Base-by-base conservation (phyloP, 768 basidiomycete genomes). In the Bullera alba region DNA sequence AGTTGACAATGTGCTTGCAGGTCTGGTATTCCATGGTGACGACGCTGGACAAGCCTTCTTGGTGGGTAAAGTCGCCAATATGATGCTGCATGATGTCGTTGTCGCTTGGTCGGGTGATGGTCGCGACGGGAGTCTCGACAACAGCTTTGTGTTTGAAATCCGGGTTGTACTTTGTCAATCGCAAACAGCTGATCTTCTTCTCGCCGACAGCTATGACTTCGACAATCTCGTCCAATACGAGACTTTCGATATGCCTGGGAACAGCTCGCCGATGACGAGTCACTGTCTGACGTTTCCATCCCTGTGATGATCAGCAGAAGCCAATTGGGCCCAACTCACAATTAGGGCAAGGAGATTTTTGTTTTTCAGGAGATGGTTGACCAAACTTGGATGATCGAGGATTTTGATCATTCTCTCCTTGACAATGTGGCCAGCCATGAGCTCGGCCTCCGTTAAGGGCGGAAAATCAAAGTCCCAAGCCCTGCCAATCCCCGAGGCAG, bases 91-190 rank as follows among this genome's bases (percentile, higher is more conserved):
- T 7, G 28, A 30, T 12, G 4, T 41, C 39, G 4, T 49, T 27
- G 2, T 41, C 45, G 19, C 37, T 16, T 8, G 27, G 19, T 4
- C 29, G 14, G 28, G 30, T 21, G 25, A 41, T 27, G n/a, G 3
- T 26, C 16, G 15, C 19, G 42, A 16, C 6, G n/a, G 17, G 35
- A 7, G 25, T 30, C 19, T 45, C n/a, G n/a, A n/a, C n/a, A n/a
- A n/a, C n/a, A n/a, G n/a, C n/a, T n/a, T n/a, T n/a, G 22, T 21
- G 8, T 39, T 39, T 28, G 25, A 26, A 44, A 22, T 63, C 57
- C 19, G 63, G 57, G 48, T 63, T 63, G 50, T 56, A 68, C 36
- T 65, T 68, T 5, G 56, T 48, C 39, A 68, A 42, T 2, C 66
- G 56, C 6, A 68, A 41, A 45, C 61, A 63, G 28, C 48, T 41